These are phyloP conservation scores for Epipyxis sp. DNA, from an alignment of 108 stramenopile species.

Conservation along the genomic window DNA sequence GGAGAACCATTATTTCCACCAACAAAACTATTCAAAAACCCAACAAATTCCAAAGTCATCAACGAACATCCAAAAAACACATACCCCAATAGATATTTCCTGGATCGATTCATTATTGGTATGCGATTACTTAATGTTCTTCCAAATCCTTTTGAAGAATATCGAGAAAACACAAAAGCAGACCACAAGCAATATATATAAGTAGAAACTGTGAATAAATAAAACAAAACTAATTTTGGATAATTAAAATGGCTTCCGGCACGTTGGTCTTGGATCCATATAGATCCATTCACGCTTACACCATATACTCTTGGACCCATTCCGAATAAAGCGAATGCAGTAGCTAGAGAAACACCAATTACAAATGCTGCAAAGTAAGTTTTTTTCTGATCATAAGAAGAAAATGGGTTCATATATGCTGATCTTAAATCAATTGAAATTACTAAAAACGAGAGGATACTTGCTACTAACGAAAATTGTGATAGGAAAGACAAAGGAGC, in stretches of 20 bases:
- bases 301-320: constrained; percentile 24
- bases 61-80: neutral
- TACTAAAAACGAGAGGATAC: constrained; percentile 6
- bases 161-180: neutral
- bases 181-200: constrained; percentile 3
- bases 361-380: neutral
- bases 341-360: neutral
- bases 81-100: neutral
- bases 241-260: neutral
- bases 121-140: constrained; percentile 7
- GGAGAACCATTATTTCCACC: no score
- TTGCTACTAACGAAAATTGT: constrained; percentile 12
- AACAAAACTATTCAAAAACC: no score
- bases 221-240: constrained; percentile 12
- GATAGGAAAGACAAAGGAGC: neutral
- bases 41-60: neutral
- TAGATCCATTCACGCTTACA: neutral
- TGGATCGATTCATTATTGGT: neutral
- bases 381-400: neutral
- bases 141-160: neutral
- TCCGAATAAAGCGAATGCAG: neutral
- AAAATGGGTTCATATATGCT: constrained; percentile 25
- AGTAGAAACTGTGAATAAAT: neutral
- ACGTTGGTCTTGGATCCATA: constrained; percentile 15
- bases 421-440: constrained; percentile 7